Percentiles rank a stretch among this genome's conserved stretches.
phyloP scores from a whole-genome alignment of 306 rosid genomes.

The Astragalus membranaceus region DNA sequence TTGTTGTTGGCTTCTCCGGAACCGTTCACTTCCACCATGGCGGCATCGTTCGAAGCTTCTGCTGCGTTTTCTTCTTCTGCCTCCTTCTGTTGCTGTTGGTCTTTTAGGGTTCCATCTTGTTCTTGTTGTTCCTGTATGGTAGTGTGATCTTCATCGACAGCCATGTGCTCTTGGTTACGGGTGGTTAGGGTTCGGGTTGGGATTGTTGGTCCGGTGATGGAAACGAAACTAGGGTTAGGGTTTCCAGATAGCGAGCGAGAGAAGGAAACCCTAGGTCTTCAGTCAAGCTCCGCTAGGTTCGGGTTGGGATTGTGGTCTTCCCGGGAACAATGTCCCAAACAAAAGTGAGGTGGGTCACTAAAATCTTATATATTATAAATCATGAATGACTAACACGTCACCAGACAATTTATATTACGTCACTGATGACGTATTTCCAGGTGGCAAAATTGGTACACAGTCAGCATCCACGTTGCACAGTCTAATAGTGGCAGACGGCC shows the following conservation, averaged over 20 bases:
- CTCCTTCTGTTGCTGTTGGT: conserved; percentile 4
- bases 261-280: too few species aligned
- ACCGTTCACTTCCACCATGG: conserved; percentile 25
- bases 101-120: conserved; percentile 17
- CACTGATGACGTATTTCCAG: too few species aligned
- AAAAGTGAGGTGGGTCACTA: too few species aligned
- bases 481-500: too few species aligned
- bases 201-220: conserved; percentile 18
- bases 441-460: too few species aligned
- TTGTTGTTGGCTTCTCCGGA: not conserved
- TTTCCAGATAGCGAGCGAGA: not conserved
- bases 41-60: not conserved
- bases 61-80: not conserved
- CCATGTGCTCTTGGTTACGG: conserved; percentile 13
- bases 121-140: not conserved
- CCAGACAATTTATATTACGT: too few species aligned
- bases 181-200: not conserved
- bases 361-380: too few species aligned
- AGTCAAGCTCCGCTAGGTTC: too few species aligned
- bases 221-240: conserved; percentile 46
- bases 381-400: too few species aligned
- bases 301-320: too few species aligned
- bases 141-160: conserved; percentile 21
- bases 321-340: too few species aligned
- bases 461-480: too few species aligned